Percentiles rank a stretch among this genome's conserved stretches.
These are phyloP conservation scores for Ustilago crameri DNA, from an alignment of 1,284 basidiomycete species.

Conservation along the genomic window DNA sequence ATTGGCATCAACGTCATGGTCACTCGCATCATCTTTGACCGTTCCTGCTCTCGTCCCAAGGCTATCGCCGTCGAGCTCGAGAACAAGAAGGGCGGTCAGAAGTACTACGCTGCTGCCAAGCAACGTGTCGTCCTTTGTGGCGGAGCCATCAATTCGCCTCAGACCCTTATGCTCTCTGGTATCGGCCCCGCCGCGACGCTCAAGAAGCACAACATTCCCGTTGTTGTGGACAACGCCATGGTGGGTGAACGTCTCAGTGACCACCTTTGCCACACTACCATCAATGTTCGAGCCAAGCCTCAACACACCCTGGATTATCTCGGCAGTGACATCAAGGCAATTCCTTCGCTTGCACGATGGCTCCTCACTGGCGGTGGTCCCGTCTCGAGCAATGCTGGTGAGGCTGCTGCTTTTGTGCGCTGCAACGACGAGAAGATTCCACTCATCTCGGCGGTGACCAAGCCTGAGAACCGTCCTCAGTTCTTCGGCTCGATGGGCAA, in stretches of 20 bases:
- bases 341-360: constrained; percentile 36
- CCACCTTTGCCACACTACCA: constrained; percentile 51
- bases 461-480: constrained; percentile 49
- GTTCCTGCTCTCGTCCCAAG: constrained; percentile 35
- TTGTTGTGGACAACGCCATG: constrained; percentile 36
- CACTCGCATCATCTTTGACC: constrained; percentile 51
- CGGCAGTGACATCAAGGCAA: constrained; percentile 28
- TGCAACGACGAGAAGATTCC: constrained; percentile 64
- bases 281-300: constrained; percentile 36
- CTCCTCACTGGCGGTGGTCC: constrained; percentile 52
- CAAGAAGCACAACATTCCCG: constrained; percentile 43
- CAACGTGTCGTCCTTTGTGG: constrained; percentile 72
- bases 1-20: constrained; percentile 56
- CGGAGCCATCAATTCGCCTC: constrained; percentile 67
- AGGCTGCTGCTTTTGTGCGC: constrained; percentile 67
- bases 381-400: constrained; percentile 51
- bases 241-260: constrained; percentile 61
- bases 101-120: constrained; percentile 45
- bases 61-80: constrained; percentile 56
- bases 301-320: constrained; percentile 47
- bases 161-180: constrained; percentile 79
- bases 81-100: constrained; percentile 35
- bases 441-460: constrained; percentile 33
- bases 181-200: constrained; percentile 70
- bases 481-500: constrained; percentile 54